A percentile compares a stretch with the other conserved stretches of the same genome.
Evolutionary conservation across 495 filamentous ascomycete genomes (phyloP).

Genomic region (Xylaria intraflava): DNA sequence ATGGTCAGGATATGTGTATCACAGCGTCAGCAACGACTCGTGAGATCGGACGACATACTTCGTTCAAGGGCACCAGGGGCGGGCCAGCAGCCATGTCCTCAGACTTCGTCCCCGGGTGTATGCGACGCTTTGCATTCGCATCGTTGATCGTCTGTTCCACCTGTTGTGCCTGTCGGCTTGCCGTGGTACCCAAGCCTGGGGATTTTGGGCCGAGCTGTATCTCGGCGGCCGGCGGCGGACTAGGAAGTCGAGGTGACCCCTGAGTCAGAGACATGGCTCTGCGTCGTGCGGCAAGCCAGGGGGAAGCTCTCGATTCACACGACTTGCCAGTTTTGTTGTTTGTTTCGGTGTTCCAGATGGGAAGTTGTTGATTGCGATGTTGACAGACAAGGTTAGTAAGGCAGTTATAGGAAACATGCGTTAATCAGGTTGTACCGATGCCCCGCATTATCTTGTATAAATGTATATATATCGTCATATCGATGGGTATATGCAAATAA

Average conservation of each 20-base stretch:
- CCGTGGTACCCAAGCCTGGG: constrained; percentile 55
- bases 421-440: too few species aligned
- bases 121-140: constrained; percentile 62
- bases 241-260: constrained; percentile 79
- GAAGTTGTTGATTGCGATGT: not conserved
- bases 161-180: constrained; percentile 47
- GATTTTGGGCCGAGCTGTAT: constrained; percentile 84
- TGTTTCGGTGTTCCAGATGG: not conserved
- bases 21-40: not conserved
- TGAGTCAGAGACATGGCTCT: constrained; percentile 55
- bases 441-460: too few species aligned
- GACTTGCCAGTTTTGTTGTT: not conserved
- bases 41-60: constrained; percentile 47
- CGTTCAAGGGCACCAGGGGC: constrained; percentile 73
- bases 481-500: too few species aligned
- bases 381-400: too few species aligned
- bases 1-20: not conserved
- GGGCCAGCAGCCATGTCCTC: constrained; percentile 88
- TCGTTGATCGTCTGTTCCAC: constrained; percentile 51
- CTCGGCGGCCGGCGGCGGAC: constrained; percentile 83
- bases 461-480: too few species aligned
- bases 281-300: not conserved
- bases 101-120: constrained; percentile 85
- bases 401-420: too few species aligned
- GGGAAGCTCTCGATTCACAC: not conserved